Base-by-base conservation (phyloP, 208 protist genomes). In the Wallacemonas sp. region DNA sequence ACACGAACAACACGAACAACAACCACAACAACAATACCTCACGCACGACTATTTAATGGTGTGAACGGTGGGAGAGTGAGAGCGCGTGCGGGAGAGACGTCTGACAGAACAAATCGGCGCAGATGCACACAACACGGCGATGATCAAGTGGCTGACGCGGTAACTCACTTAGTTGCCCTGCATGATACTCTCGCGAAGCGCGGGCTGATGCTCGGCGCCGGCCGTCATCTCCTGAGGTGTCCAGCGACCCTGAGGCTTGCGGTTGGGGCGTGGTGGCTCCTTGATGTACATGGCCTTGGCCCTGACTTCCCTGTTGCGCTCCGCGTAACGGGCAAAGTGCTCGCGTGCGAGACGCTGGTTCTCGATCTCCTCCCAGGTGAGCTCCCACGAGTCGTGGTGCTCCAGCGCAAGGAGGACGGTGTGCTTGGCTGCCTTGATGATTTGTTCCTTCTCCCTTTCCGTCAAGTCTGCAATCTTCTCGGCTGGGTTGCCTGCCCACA, bases 401-500 rank as follows among this genome's bases (percentile, higher is more conserved):
- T 96, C 87, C 46, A 96, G 85, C 0, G 85, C 83, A 54, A 96
- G 75, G 21, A 96, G 78, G 2, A 96, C 90, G 69, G 91, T 91
- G 55, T 96, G 90, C 71, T 96, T 96, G 4, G 90, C 90, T 2
- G 90, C 80, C 72, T 94, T 96, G 47, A 94, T 82, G 56, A 96
- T 94, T 49, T 91, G 72, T 29, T 96, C 87, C 57, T 88, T 74
- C 38, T 96, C 91, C 34, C 93, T 88, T 66, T 96, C 88, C 16
- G 88, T 92, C 21, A 97, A 75, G 49, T 95, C 77, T 4, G 76
- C 80, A 39, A 96, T 68, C 55, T 96, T 94, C 61, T 96, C 80
- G 8, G 92, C 91, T 23, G 94, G 94, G 66, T 94, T 95, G 6
- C 94, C 94, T 5, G 89, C 78, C 90, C 94, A 98, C 78, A 98